Percentiles rank a stretch among this genome's conserved stretches.
phyloP scores from a whole-genome alignment of 495 filamentous ascomycete species.

The Pseudoneurospora amorphoporcata region DNA sequence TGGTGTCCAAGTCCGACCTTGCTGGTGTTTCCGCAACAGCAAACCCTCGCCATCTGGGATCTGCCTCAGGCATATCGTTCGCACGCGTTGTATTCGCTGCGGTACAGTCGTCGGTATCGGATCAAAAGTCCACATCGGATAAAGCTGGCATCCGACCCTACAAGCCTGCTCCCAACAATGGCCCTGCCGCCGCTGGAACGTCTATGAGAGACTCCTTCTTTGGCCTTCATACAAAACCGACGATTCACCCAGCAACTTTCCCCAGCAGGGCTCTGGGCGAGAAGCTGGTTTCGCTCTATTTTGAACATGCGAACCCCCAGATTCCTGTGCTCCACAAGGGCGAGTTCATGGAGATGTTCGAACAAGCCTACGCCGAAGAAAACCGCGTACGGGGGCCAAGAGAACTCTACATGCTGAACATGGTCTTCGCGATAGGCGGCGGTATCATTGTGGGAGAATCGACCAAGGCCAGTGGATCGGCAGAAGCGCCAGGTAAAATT shows the following conservation, averaged over 20 bases:
- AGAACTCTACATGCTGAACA: conserved; percentile 87
- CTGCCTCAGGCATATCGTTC: conserved; percentile 87
- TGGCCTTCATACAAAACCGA: conserved; percentile 80
- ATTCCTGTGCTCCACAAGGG: conserved; percentile 81
- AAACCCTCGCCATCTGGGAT: conserved; percentile 71
- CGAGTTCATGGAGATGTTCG: conserved; percentile 78
- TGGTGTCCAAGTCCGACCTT: conserved; percentile 69
- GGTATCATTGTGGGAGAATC: conserved; percentile 73
- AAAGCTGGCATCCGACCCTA: conserved; percentile 38
- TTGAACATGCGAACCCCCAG: conserved; percentile 92
- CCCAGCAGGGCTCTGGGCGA: conserved; percentile 63
- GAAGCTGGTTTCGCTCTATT: conserved; percentile 72
- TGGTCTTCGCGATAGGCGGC: conserved; percentile 94
- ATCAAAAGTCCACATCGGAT: conserved; percentile 47
- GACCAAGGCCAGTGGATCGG: conserved; percentile 18
- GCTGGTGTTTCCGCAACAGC: conserved; percentile 66
- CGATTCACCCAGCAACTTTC: conserved; percentile 76
- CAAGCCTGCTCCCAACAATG: conserved; percentile 22
- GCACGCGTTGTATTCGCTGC: conserved; percentile 90
- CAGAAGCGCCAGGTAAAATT: conserved; percentile 6
- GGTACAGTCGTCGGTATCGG: conserved; percentile 76
- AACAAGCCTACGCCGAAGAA: conserved; percentile 62
- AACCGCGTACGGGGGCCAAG: conserved; percentile 62
- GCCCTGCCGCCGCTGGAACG: conserved; percentile 40
- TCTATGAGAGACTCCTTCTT: conserved; percentile 94